Percentiles rank a stretch among this genome's conserved stretches.
Evolutionary conservation across 2,329 filamentous ascomycete genomes (phyloP).

Genomic region (Pleomassaria siparia): DNA sequence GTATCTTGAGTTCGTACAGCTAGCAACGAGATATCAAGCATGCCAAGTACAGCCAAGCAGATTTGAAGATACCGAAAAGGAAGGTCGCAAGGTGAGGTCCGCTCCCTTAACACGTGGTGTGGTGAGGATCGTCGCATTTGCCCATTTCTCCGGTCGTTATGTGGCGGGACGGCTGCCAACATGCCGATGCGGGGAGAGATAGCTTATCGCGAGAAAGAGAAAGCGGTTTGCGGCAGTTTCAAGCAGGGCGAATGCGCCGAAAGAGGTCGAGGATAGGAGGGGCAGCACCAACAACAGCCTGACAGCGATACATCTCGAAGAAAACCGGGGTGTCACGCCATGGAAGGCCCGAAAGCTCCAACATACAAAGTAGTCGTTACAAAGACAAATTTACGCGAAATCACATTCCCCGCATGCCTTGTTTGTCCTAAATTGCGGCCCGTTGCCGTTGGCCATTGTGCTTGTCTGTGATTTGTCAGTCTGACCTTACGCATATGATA

Average conservation of each 20-base stretch:
- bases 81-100: not conserved
- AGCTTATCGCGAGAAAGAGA: constrained; percentile 1
- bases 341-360: too few species aligned
- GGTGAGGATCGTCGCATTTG: not conserved
- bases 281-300: too few species aligned
- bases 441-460: not conserved
- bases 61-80: not conserved
- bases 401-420: not conserved
- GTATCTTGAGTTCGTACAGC: not conserved
- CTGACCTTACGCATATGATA: not conserved
- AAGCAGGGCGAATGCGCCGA: too few species aligned
- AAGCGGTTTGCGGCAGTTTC: not conserved
- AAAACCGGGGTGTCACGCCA: too few species aligned
- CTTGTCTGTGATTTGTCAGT: not conserved
- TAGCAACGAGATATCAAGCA: not conserved
- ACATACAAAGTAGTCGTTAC: not conserved
- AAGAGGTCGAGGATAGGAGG: too few species aligned
- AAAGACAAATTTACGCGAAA: not conserved
- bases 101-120: not conserved
- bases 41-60: not conserved
- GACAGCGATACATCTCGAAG: too few species aligned
- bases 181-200: constrained; percentile 2
- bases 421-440: not conserved
- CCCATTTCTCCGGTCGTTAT: not conserved
- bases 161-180: not conserved